Base-by-base conservation (phyloP, 768 basidiomycete genomes). In the Scleroderma citrinum region DNA sequence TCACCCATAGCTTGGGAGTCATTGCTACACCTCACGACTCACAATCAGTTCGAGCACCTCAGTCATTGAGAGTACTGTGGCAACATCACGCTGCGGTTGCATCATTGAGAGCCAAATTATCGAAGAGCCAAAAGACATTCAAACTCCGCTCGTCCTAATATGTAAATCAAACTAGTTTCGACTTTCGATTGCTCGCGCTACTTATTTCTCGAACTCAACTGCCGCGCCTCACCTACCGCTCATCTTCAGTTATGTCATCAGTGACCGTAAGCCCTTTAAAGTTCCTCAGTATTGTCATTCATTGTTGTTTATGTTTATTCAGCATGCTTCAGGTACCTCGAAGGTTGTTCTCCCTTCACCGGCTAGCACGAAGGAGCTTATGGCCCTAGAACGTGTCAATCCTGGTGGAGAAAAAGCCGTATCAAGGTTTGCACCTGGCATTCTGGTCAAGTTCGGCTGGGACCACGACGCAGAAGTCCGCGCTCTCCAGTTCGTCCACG, bases 391-490 rank as follows among this genome's bases (percentile, higher is more conserved):
- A 21, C 36, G 45, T 35, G 7, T 46, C 31, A 46, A 21, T 38
- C 34, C 32, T 26, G 34, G 26, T 17, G 31, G 32, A 24, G 45
- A 46, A 7, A 46, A 46, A 23, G 30, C 34, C 32, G 45, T 46
- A n/a, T 46, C 16, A 7, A 35, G 45, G 21, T 46, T 36, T 16
- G 45, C 31, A 34, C 45, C 32, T 1, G 45, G 45, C 1, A 46
- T 46, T 38, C 45, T 46, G 34, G 36, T 46, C 45, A 46, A 46
- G 36, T 46, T 35, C 24, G 31, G 34, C 32, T 46, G 34, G 34
- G 34, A 46, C 13, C 19, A 46, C 11, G 45, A 46, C 4, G 45
- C 45, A 5, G 45, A 46, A 46, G 45, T 46, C 45, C 45, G 31
- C 6, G 45, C 45, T 31, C 36, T 46, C 8, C 45, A 35, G 34